These are phyloP conservation scores for Yueomyces sp. DNA, from an alignment of 805 yeast species.

Conservation along the genomic window DNA sequence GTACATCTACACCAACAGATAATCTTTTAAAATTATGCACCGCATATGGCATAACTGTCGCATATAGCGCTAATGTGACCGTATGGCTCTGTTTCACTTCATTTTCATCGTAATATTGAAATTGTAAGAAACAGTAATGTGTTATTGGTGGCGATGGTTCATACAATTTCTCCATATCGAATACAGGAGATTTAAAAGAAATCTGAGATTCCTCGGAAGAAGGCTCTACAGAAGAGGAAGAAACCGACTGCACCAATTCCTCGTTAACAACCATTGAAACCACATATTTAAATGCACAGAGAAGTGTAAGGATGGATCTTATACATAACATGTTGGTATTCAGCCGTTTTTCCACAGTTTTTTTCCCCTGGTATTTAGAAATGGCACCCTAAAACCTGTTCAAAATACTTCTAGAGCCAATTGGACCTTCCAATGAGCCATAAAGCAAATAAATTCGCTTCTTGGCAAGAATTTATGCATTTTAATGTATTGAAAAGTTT, in stretches of 20 bases:
- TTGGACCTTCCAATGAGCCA: too few species aligned
- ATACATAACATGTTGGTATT: too few species aligned
- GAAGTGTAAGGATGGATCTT: too few species aligned
- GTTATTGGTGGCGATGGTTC: conserved; percentile 26
- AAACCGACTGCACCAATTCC: background rate
- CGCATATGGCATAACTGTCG: conserved; percentile 51
- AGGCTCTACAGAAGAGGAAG: background rate
- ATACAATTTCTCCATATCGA: conserved; percentile 7
- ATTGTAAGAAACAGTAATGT: conserved; percentile 12
- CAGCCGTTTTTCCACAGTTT: too few species aligned
- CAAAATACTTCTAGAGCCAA: too few species aligned
- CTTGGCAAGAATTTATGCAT: too few species aligned
- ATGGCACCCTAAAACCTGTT: too few species aligned
- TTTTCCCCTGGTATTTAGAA: too few species aligned
- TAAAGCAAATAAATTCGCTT: too few species aligned
- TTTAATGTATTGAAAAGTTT: too few species aligned
- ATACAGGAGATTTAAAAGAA: background rate
- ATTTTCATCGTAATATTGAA: conserved; percentile 14
- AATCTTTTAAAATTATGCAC: conserved; percentile 44
- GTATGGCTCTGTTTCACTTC: conserved; percentile 8
- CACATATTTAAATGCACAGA: too few species aligned
- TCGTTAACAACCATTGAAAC: too few species aligned
- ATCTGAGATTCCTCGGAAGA: background rate
- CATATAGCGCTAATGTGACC: conserved; percentile 51
- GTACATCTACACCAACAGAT: conserved; percentile 30